Base-by-base conservation (phyloP, 2,329 filamentous ascomycete species). In the Herpotrichia juniperi region DNA sequence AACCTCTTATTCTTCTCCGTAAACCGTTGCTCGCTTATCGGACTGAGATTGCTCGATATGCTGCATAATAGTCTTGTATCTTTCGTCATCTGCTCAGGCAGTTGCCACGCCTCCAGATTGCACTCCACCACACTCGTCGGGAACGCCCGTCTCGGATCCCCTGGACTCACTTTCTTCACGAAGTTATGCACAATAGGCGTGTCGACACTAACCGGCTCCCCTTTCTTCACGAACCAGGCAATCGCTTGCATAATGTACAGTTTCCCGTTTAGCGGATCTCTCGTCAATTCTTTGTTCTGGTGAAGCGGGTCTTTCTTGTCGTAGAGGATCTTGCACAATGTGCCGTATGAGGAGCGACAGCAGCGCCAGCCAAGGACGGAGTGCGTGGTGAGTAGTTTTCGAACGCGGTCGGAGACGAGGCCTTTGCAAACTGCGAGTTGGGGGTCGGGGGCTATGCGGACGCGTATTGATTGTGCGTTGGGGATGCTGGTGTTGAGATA, bases 391-490 rank as follows among this genome's bases (percentile, higher is more conserved):
- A 75, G 72, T 4, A 81, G 69, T 42, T 75, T 79, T 35, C 81
- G 77, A n/a, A 82, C 69, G 10, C 80, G 74, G 43, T 84, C 80
- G 2, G 78, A 69, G 1, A 84, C 76, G 2, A 83, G 66, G 0
- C 82, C 81, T 53, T 81, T 81, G 35, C 81, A 80, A 1, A 84
- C 81, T 4, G 81, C 80, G 0, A 84, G 77, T 48, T 83, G 80
- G 0, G 82, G 81, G 40, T 84, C 81, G 8, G 78, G 76, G 1
- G 71, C 68, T 14, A 75, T 66, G 3, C 71, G 62, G 1, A 75
- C 63, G 19, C 48, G 57, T 17, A 73, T 62, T 1, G 51, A 58
- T 6, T 48, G 53, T 5, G 64, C 62, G 16, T 70, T 67, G 1
- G 63, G 61, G 14, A 62, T 57, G 11, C 48, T 49, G 11, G 60